These are phyloP conservation scores for Quillaja saponaria DNA, from an alignment of 306 rosid genomes.

Conservation along the genomic window DNA sequence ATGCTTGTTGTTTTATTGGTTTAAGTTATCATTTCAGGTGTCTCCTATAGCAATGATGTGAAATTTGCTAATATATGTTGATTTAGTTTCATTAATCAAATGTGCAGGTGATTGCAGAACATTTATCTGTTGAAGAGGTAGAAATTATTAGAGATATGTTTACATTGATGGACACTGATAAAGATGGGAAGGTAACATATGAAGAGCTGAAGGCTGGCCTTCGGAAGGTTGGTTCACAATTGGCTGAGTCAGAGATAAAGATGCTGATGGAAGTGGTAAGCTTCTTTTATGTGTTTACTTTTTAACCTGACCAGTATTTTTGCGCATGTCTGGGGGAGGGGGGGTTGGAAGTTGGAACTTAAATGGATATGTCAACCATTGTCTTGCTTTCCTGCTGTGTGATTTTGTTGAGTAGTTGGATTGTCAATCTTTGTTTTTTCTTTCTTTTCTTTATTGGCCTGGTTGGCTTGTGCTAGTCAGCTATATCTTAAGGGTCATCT, in stretches of 20 bases:
- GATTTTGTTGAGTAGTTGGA: conserved; percentile 12
- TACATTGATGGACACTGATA: conserved; percentile 91
- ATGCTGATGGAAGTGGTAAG: conserved; percentile 99
- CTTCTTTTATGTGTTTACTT: conserved; percentile 12
- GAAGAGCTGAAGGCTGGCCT: conserved; percentile 91
- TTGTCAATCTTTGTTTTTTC: conserved; percentile 29
- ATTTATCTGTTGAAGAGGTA: conserved; percentile 93
- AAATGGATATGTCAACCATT: too few relatives aligned
- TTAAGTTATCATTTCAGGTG: conserved; percentile 16
- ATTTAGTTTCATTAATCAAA: conserved; percentile 33
- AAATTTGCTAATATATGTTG: conserved; percentile 10
- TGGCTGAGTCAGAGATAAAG: conserved; percentile 96
- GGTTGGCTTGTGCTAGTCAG: conserved; percentile 4
- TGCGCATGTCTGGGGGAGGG: too few relatives aligned
- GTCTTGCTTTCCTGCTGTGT: conserved; percentile 19
- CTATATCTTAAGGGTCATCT: conserved; percentile 8
- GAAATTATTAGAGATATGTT: conserved; percentile 98
- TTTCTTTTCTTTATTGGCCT: conserved; percentile 1
- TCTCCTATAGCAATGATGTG: conserved; percentile 2
- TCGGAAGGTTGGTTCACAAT: conserved; percentile 89
- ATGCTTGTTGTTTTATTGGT: conserved; percentile 27
- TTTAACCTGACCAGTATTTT: too few relatives aligned
- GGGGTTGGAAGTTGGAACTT: too few relatives aligned
- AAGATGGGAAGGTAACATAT: conserved; percentile 80
- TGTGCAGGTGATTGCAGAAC: conserved; percentile 91